Conservation (phyloP, 2,329 filamentous ascomycete genomes). For the Dothistroma septosporum region DNA sequence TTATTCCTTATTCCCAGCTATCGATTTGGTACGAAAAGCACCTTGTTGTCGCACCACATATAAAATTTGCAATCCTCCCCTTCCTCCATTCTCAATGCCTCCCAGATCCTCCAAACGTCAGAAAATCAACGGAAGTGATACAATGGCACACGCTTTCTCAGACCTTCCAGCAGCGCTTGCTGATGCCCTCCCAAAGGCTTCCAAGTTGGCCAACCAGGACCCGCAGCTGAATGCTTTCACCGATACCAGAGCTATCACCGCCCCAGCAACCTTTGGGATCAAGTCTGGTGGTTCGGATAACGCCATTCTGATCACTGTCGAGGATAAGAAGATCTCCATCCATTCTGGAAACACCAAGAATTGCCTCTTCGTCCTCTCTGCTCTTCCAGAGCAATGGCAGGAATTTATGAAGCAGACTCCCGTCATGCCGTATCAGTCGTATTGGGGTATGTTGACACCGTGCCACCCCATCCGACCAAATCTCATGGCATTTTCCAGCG, state of each 20-base stretch:
- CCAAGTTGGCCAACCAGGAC: conserved; percentile 27
- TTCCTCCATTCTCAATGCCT: conserved; percentile 9
- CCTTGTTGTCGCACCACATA: conserved; percentile 11
- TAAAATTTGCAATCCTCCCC: neutral
- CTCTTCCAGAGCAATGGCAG: conserved; percentile 46
- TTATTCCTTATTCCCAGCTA: conserved; percentile 9
- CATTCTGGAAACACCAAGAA: conserved; percentile 22
- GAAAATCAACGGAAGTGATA: conserved; percentile 16
- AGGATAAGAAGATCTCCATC: conserved; percentile 29
- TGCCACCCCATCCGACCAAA: no score
- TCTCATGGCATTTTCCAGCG: no score
- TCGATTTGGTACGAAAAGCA: neutral
- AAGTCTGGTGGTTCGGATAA: conserved; percentile 29
- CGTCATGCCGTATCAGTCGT: conserved; percentile 44
- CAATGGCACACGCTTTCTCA: conserved; percentile 30
- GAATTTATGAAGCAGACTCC: conserved; percentile 44
- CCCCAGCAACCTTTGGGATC: conserved; percentile 32
- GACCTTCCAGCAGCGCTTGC: conserved; percentile 29
- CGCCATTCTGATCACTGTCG: conserved; percentile 30
- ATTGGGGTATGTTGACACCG: conserved; percentile 40
- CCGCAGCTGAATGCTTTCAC: conserved; percentile 32
- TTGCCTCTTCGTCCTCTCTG: conserved; percentile 39
- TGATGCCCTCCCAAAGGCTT: conserved; percentile 26
- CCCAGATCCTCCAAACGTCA: conserved; percentile 17
- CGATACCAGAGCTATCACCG: conserved; percentile 29